phyloP scores from a whole-genome alignment of 108 stramenopile species.

The Nitzschia sp. region DNA sequence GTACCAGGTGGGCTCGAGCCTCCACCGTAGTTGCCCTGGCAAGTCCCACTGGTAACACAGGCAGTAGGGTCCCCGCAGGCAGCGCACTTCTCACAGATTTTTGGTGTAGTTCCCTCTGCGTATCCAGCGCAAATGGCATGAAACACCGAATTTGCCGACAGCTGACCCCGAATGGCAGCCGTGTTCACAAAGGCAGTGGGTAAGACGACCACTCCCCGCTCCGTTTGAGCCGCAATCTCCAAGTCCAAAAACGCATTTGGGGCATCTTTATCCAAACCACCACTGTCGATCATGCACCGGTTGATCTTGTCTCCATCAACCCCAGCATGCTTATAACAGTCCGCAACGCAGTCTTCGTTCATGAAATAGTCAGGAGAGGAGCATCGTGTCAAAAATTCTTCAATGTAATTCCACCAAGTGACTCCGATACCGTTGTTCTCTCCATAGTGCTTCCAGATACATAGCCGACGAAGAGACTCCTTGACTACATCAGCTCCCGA shows the following conservation, averaged over 20 bases:
- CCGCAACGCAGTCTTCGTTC: slow-evolving; percentile 80
- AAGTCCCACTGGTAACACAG: slow-evolving; percentile 39
- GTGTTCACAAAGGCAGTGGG: slow-evolving; percentile 88
- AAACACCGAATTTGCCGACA: slow-evolving; percentile 71
- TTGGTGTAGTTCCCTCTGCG: slow-evolving; percentile 71
- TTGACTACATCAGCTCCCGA: slow-evolving; percentile 91
- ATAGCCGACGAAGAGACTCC: slow-evolving; percentile 87
- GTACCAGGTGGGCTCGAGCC: slow-evolving; percentile 15
- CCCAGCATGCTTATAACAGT: slow-evolving; percentile 58
- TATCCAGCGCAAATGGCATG: slow-evolving; percentile 78
- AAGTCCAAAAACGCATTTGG: slow-evolving; percentile 72
- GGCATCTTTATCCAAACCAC: slow-evolving; percentile 69
- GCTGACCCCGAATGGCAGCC: slow-evolving; percentile 78
- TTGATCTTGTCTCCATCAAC: slow-evolving; percentile 69
- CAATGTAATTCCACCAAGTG: slow-evolving; percentile 89
- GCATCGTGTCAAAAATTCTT: slow-evolving; percentile 72
- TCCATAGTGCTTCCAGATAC: slow-evolving; percentile 90
- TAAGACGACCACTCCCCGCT: slow-evolving; percentile 73
- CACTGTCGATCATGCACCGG: slow-evolving; percentile 79
- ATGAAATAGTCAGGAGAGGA: slow-evolving; percentile 65
- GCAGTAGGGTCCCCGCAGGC: slow-evolving; percentile 34
- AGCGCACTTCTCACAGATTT: slow-evolving; percentile 65
- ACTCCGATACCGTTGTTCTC: slow-evolving; percentile 81
- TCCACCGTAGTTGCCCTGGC: slow-evolving; percentile 5
- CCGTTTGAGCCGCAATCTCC: slow-evolving; percentile 63